These are phyloP conservation scores for Tricholoma hemisulphureum DNA, from an alignment of 768 basidiomycete genomes.

Conservation along the genomic window DNA sequence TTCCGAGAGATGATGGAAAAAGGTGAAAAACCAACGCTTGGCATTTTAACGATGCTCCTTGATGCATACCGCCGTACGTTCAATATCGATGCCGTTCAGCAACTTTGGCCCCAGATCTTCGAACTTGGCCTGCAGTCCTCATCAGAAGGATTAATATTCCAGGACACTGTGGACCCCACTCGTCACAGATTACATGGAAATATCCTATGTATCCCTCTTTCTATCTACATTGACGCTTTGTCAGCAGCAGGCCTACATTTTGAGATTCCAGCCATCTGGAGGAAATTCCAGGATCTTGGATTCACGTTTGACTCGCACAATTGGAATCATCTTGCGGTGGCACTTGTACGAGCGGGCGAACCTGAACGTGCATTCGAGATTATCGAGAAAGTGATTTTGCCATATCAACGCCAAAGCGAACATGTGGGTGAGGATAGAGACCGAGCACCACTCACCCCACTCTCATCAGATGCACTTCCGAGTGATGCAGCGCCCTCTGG, in stretches of 20 bases:
- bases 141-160: constrained; percentile 31
- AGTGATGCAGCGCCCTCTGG: constrained; percentile 20
- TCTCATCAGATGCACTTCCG: constrained; percentile 35
- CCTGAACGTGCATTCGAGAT: constrained; percentile 82
- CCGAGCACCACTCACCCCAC: constrained; percentile 36
- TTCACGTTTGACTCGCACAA: constrained; percentile 86
- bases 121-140: constrained; percentile 50
- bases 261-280: constrained; percentile 68
- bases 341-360: constrained; percentile 77
- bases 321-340: constrained; percentile 83
- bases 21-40: constrained; percentile 59
- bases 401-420: constrained; percentile 40
- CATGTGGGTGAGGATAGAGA: constrained; percentile 25
- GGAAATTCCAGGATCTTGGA: constrained; percentile 54
- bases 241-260: constrained; percentile 60
- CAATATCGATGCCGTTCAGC: constrained; percentile 52
- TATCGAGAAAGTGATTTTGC: constrained; percentile 73
- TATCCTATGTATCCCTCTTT: constrained; percentile 73
- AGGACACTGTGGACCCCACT: constrained; percentile 18
- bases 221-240: constrained; percentile 76
- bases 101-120: constrained; percentile 70
- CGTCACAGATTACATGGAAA: constrained; percentile 36
- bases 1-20: constrained; percentile 49
- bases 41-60: constrained; percentile 62
- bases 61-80: constrained; percentile 65